Evolutionary conservation across 176 grass and related monocot genomes (phyloP), one percentile per base, ranked within the genome.

Genomic region (Guadua angustifolia): DNA sequence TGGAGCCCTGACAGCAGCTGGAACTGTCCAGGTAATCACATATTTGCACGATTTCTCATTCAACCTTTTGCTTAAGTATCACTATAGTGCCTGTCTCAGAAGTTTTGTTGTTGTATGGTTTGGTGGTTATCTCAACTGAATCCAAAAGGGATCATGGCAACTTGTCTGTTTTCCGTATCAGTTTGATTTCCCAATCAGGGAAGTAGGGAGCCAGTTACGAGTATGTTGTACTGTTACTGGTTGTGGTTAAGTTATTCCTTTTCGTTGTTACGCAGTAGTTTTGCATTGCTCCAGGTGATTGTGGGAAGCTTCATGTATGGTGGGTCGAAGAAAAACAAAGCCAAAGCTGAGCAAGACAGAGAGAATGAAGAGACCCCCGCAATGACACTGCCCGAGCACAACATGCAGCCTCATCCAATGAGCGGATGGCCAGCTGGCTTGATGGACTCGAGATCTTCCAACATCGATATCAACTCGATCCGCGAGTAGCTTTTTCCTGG

Each of bases 291-390:
- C 26, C 50, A 94, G 92, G 92, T 94, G 65, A 94, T 94, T 61
- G 92, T 94, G 15, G 92, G 92, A 5, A 94, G 92, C 78, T 94
- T 94, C 84, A 91, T 94, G 80, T 91, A 94, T 5, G 89, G 81
- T 16, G 89, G 86, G 25, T 84, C 89, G 5, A 94, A 91, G 86
- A 94, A 94, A 63, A 89, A 72, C 57, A 91, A 94, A 86, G 77
- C 43, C 0, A 94, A 89, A 91, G 69, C 60, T 0, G 71, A 86
- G 71, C 45, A 61, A 13, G 86, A 64, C 18, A 56, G 57, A 5
- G 83, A 69, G 24, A 69, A 79, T 2, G 88, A 89, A 71, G 83
- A 86, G 4, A 46, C 11, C 17, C 86, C 78, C 24, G 36, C 69
- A 4, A 42, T 89, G 63, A 8, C 62, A 0, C 56, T 83, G 38